These are phyloP conservation scores for Backusella mclennaniae DNA, from an alignment of 192 early-diverging fungal genomes.

Conservation along the genomic window DNA sequence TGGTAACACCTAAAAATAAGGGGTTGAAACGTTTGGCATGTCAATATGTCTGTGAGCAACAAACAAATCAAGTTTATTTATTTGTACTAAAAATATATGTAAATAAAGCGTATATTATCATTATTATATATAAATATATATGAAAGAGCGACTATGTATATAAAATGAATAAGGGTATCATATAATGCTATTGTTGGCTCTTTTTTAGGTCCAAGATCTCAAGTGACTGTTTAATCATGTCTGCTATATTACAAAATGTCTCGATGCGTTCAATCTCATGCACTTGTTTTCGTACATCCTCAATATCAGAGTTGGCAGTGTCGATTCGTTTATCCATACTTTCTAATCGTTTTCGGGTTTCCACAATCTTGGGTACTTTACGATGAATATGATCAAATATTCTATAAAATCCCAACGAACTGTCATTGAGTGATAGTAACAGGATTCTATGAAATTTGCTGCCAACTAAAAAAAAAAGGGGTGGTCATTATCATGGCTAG, in stretches of 20 bases:
- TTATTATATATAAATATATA: too few relatives aligned
- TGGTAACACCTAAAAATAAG: too few relatives aligned
- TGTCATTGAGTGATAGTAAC: conserved; percentile 21
- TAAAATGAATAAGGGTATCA: background rate
- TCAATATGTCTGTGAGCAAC: background rate
- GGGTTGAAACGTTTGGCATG: background rate
- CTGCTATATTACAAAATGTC: conserved; percentile 14
- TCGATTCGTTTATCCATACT: conserved; percentile 8
- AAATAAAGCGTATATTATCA: too few relatives aligned
- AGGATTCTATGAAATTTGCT: conserved; percentile 1
- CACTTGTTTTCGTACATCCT: conserved; percentile 22
- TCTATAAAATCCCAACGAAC: conserved; percentile 22
- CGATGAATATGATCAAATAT: conserved; percentile 33
- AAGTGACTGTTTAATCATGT: conserved; percentile 22
- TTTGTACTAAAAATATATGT: too few relatives aligned
- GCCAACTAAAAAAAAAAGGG: background rate
- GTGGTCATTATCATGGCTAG: background rate
- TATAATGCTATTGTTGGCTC: background rate
- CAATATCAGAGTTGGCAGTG: conserved; percentile 19
- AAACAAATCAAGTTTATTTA: too few relatives aligned
- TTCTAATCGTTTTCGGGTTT: background rate
- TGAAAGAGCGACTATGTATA: too few relatives aligned
- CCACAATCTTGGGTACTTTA: conserved; percentile 23
- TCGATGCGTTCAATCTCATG: conserved; percentile 15
- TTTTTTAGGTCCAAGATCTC: background rate